A percentile compares a stretch with the other conserved stretches of the same genome.
phyloP scores from a whole-genome alignment of 345 rosid species.

The Murraya paniculata region DNA sequence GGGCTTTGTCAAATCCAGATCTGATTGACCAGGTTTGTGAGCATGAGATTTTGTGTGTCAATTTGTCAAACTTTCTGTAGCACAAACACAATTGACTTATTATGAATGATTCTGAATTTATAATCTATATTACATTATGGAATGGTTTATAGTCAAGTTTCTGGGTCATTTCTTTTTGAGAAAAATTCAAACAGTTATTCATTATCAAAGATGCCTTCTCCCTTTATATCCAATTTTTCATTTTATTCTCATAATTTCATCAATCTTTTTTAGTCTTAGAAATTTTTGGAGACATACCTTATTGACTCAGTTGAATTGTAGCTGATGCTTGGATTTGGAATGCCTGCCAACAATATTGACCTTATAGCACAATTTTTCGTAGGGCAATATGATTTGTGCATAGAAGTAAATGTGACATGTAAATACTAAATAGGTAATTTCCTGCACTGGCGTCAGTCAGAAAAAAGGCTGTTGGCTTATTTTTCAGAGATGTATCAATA shows the following conservation, averaged over 20 bases:
- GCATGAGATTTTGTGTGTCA: constrained; percentile 1
- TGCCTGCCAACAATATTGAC: not conserved
- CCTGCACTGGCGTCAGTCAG: not conserved
- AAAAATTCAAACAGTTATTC: no score
- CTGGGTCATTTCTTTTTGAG: no score
- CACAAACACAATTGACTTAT: not conserved
- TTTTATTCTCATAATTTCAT: not conserved
- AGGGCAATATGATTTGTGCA: not conserved
- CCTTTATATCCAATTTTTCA: constrained; percentile 2
- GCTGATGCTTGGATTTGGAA: not conserved
- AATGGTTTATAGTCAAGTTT: no score
- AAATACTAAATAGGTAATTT: not conserved
- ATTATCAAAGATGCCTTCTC: not conserved
- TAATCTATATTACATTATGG: no score
- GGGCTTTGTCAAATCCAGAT: constrained; percentile 85
- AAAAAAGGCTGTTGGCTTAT: not conserved
- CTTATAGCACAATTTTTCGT: not conserved
- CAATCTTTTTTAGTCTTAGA: not conserved
- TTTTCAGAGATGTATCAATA: not conserved
- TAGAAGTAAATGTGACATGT: not conserved
- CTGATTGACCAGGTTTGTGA: constrained; percentile 75
- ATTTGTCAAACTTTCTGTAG: not conserved
- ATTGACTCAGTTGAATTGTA: not conserved
- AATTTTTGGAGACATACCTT: not conserved
- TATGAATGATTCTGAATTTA: not conserved